phyloP scores from a whole-genome alignment of 139 green algal genomes.

The Ulvella scutata region DNA sequence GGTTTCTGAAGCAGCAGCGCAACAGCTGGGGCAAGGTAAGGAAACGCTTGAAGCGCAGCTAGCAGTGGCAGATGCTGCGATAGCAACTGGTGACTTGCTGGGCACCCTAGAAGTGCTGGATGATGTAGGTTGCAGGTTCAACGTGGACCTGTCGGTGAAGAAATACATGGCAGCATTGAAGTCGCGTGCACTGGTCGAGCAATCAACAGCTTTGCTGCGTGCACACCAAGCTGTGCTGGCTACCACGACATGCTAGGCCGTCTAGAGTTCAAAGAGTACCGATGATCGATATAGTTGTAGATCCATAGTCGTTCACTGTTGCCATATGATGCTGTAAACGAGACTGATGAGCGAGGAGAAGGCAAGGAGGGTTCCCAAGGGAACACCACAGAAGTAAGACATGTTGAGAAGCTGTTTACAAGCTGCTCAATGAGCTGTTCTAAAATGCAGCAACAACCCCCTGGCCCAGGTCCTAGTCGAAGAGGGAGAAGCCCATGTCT shows the following conservation, averaged over 20 bases:
- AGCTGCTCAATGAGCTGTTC: too few relatives aligned
- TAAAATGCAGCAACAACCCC: too few relatives aligned
- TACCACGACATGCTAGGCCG: neutral
- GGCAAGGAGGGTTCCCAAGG: too few relatives aligned
- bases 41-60: neutral
- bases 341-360: too few relatives aligned
- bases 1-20: neutral
- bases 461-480: too few relatives aligned
- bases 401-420: too few relatives aligned
- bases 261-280: too few relatives aligned
- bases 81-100: neutral
- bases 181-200: neutral
- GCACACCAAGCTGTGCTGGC: neutral
- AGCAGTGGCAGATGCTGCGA: neutral
- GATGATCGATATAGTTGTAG: too few relatives aligned
- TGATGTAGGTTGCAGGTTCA: too few relatives aligned
- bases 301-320: too few relatives aligned
- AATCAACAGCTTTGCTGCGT: neutral
- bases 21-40: neutral
- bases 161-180: neutral
- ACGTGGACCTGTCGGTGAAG: neutral
- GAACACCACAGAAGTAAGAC: too few relatives aligned
- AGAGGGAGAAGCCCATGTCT: slow-evolving; percentile 23
- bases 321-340: too few relatives aligned
- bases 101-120: neutral